Conservation (phyloP, 331 rosid genomes). For the Acacia concinna region DNA sequence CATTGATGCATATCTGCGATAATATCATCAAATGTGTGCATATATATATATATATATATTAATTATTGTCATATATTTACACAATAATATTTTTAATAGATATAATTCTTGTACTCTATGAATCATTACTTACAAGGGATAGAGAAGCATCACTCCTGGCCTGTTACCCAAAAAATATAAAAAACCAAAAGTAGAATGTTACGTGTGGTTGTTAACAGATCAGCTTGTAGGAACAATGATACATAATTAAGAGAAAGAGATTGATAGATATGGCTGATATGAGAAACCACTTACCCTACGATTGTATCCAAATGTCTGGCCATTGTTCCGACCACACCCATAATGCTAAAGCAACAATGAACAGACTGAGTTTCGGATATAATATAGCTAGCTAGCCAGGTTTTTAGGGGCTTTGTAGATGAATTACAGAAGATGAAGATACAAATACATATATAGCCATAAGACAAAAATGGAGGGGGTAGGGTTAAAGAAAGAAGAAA, state of each 20-base stretch:
- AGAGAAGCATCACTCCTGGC: slow-evolving; percentile 87
- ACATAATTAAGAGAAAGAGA: not conserved
- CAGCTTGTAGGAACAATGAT: not conserved
- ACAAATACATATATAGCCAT: not conserved
- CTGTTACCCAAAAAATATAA: slow-evolving; percentile 42
- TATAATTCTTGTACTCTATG: too few relatives aligned
- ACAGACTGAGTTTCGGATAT: too few relatives aligned
- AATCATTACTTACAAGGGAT: slow-evolving; percentile 77
- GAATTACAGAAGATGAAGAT: slow-evolving; percentile 7
- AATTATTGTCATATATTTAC: not conserved
- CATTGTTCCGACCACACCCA: slow-evolving; percentile 72
- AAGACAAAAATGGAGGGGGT: not conserved
- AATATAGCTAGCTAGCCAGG: not conserved
- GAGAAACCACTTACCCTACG: slow-evolving; percentile 50
- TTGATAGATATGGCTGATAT: too few relatives aligned
- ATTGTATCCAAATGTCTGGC: slow-evolving; percentile 72
- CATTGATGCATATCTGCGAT: slow-evolving; percentile 74
- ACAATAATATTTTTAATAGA: not conserved
- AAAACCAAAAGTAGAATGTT: not conserved
- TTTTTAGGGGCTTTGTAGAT: slow-evolving; percentile 4
- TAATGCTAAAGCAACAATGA: slow-evolving; percentile 36
- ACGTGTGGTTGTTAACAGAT: not conserved
- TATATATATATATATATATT: too few relatives aligned
- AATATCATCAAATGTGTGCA: too few relatives aligned
- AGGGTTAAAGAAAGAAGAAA: slow-evolving; percentile 44